Evolutionary conservation across 2,329 filamentous ascomycete species (phyloP), one percentile per base, ranked within the genome.

Genomic region (Ceratocystis variospora): DNA sequence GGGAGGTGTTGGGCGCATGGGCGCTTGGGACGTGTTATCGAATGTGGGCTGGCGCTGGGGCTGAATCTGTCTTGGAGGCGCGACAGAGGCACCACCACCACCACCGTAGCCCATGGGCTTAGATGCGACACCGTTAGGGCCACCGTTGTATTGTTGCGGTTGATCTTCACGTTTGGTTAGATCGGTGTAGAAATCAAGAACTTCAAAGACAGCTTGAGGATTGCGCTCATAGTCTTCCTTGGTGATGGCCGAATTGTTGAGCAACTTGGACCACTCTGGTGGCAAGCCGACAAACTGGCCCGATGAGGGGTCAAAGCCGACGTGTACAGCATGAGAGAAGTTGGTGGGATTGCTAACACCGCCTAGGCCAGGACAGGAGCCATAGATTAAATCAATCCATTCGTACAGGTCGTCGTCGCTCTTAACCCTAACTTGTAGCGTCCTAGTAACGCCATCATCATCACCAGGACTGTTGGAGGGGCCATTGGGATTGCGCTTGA

Each of bases 171-270:
- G 81, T 78, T 90, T 90, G 69, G 87, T 87, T 61, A 92, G 87
- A 75, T 91, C 88, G 1, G 88, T 90, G 77, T 92, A 93, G 77
- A 93, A 93, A 74, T 92, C 87, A 19, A 93, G 79, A 57, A 90
- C 89, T 73, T 93, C 89, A 66, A 90, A 86, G 31, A 85, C 88
- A 68, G 85, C 90, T 78, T 93, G 88, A 4, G 94, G 94, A 73
- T 99, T 96, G 73, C 94, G 92, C 77, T 96, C 90, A 76, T 97
- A 97, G 75, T 99, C 94, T 73, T 99, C 94, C 77, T 96, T 96
- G 68, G 94, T 97, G 73, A 99, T 94, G 67, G 94, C 94, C 2
- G 94, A 97, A 7, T 91, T 92, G 73, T 94, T 97, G 70, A 99
- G 81, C 63, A 99, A 81, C 76, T 95, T 95, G 73, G 96, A 94